Evolutionary conservation across 2,329 filamentous ascomycete genomes (phyloP), one percentile per base, ranked within the genome.

Genomic region (Sclerotinia subarctica): DNA sequence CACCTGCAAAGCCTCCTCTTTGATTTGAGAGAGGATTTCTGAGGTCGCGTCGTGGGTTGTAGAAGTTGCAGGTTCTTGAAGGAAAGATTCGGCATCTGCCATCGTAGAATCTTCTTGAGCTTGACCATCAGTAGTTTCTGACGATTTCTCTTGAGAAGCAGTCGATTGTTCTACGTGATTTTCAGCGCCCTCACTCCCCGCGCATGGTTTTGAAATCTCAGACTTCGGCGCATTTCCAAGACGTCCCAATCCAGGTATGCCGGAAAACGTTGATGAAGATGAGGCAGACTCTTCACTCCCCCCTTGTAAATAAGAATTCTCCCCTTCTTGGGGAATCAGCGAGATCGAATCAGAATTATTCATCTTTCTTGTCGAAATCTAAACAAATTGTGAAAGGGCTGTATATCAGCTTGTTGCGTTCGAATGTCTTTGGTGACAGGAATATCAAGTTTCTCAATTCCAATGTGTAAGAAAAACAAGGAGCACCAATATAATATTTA

Each of bases 181-280:
- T 49, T 63, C 29, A 38, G 46, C n/a, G 17, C 11, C 3, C 7
- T 63, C 24, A 26, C 26, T 63, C 24, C 53, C 38, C 8, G 5
- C 51, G 7, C 21, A n/a, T 49, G 66, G 68, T 42, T 46, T 24
- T 59, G 67, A 6, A 42, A 10, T 51, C n/a, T 63, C 59, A 57
- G 53, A 21, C 11, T 58, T 60, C 19, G 64, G 58, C 58, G 68
- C 68, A 58, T 59, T 62, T 53, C 64, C 65, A 26, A 67, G 49
- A 59, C 64, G 64, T 29, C 68, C 68, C 17, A 69, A 52, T 11
- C 68, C 68, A 32, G 68, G 68, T 58, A 69, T 69, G 24, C 58
- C 46, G 47, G 26, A 67, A n/a, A 66, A 56, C 13, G 44, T 35
- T 26, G 53, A 24, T 58, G 38, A 17, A 24, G 58, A 24, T 13